Conservation (phyloP, 331 rosid species). For the Acacia concinna region DNA sequence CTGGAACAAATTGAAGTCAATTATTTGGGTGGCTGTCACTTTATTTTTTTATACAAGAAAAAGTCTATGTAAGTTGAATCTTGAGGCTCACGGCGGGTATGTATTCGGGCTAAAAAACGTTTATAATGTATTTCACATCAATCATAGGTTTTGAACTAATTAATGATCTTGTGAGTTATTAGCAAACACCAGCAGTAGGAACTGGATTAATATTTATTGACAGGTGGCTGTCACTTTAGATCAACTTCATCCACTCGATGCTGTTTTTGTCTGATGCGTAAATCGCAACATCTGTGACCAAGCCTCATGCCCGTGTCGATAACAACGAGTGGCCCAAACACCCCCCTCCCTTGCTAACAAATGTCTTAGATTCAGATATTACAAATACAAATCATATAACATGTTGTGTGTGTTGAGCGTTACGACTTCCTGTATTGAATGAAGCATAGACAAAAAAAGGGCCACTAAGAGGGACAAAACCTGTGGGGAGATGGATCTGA, state of each 20-base stretch:
- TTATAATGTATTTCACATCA: too few species aligned
- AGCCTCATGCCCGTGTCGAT: background rate
- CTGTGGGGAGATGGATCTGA: background rate
- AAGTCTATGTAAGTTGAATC: too few species aligned
- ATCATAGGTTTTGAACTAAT: too few species aligned
- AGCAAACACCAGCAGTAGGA: too few species aligned
- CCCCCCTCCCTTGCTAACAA: background rate
- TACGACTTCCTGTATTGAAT: background rate
- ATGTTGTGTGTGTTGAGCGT: background rate
- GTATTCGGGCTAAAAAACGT: too few species aligned
- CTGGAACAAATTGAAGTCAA: background rate
- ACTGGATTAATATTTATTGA: too few species aligned
- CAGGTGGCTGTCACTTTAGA: background rate
- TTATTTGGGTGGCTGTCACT: background rate
- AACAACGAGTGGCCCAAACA: slow-evolving; percentile 1
- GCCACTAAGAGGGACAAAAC: background rate
- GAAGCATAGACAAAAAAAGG: slow-evolving; percentile 1
- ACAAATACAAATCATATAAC: too few species aligned
- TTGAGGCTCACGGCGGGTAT: too few species aligned
- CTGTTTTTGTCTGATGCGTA: background rate
- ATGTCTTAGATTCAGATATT: background rate
- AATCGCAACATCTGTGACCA: background rate
- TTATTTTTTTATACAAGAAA: too few species aligned
- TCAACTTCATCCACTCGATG: slow-evolving; percentile 3
- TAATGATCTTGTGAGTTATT: too few species aligned